Base-by-base conservation (phyloP, 768 basidiomycete species). In the Saitozyma sp. region DNA sequence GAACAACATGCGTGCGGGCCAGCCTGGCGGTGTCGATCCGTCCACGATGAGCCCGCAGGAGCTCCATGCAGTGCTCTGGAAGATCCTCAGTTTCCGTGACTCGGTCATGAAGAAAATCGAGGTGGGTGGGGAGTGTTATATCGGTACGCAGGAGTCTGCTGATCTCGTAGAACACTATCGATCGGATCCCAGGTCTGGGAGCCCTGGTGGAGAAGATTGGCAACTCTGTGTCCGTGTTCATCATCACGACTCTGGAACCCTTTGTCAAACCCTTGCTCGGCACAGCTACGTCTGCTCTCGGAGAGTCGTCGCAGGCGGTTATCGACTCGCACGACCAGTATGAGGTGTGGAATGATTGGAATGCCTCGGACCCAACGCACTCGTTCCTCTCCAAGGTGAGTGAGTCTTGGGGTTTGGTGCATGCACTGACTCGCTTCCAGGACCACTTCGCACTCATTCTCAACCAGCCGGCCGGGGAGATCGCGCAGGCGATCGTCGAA, bases 11-110 rank as follows among this genome's bases (percentile, higher is more conserved):
- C 61, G 77, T 29, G 73, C 74, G 45, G 76, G 78, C n/a, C 76
- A 83, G n/a, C 86, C 86, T 0, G 89, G 88, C 6, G 89, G 87
- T 77, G 81, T 83, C 13, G 81, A 90, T 64, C 89, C 92, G 0
- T 86, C 87, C 64, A 85, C 89, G 16, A 90, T 97, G 91, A 86
- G 81, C 56, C 92, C 93, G 4, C 90, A 94, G 79, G 91, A 97
- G 78, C 68, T 95, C 54, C 91, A 93, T 76, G 81, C 85, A 1
- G 86, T 87, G 3, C 80, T 94, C 19, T 94, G 92, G 91, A 86
- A 91, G 80, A 86, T 95, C 7, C 78, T 97, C 75, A 86, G 83
- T 37, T 94, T 94, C 81, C 83, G 91, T 54, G 92, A 95, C 80
- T 86, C 86, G 6, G 85, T 89, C 50, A 85, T 86, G 71, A 93